These are phyloP conservation scores for Petunia secreta DNA, from an alignment of 257 asterid species.

Conservation along the genomic window DNA sequence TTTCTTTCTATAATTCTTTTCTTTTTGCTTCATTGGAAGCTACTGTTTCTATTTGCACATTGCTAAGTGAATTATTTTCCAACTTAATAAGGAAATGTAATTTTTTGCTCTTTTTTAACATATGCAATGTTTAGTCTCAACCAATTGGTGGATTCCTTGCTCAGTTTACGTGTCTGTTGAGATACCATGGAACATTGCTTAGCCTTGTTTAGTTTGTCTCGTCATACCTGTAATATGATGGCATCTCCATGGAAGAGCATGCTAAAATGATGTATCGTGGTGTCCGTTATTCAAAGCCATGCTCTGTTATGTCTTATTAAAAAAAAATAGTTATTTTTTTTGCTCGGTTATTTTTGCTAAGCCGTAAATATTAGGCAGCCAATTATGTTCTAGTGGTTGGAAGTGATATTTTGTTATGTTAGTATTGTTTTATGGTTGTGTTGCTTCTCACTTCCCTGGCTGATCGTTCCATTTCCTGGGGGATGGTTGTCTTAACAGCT, in stretches of 20 bases:
- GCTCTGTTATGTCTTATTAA: background rate
- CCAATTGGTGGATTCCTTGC: background rate
- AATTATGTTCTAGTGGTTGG: background rate
- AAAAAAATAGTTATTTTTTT: background rate
- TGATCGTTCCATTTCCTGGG: background rate
- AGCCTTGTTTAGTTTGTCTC: background rate
- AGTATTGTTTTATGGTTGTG: background rate
- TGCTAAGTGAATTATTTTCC: background rate
- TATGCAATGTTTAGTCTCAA: background rate
- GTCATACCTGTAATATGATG: conserved; percentile 8
- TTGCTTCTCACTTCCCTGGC: background rate
- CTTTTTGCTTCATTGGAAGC: background rate
- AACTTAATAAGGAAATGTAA: background rate
- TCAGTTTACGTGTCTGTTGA: background rate
- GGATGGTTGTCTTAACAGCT: background rate
- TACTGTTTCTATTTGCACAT: background rate
- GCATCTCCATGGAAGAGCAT: background rate
- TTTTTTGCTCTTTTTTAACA: background rate
- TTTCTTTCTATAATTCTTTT: background rate
- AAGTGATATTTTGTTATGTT: background rate
- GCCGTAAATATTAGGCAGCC: background rate
- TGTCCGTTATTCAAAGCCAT: background rate
- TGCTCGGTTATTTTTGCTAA: background rate
- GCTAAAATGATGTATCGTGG: background rate
- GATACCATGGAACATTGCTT: background rate